A percentile compares a stretch with the other conserved stretches of the same genome.
Conservation (phyloP, 768 basidiomycete species). For the Collybia sp. region DNA sequence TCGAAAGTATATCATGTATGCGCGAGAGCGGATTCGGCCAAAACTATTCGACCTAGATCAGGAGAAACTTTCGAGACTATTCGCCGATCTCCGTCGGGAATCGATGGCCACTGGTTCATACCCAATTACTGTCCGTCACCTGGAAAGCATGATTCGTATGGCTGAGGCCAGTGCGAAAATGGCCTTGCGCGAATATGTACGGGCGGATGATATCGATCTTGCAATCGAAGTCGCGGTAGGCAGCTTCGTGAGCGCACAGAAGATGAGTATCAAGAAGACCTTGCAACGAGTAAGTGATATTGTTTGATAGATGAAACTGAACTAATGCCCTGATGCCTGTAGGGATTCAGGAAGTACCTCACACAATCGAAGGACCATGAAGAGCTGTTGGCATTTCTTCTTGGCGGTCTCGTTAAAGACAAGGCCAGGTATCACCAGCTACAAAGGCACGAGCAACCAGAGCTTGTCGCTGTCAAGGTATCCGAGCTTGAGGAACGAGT, state of each 20-base stretch:
- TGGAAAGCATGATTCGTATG: conserved; percentile 99
- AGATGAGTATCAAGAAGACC: conserved; percentile 98
- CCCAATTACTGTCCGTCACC: conserved; percentile 95
- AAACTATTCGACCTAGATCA: conserved; percentile 95
- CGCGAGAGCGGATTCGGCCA: conserved; percentile 86
- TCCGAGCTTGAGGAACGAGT: conserved; percentile 87
- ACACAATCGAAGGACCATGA: conserved; percentile 95
- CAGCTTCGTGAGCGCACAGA: conserved; percentile 95
- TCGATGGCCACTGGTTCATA: conserved; percentile 97
- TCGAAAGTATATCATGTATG: conserved; percentile 99
- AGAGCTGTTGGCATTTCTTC: conserved; percentile 89
- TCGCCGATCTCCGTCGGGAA: conserved; percentile 92
- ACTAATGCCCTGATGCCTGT: conserved; percentile 3
- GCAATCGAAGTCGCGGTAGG: conserved; percentile 95
- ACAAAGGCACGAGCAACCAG: conserved; percentile 74
- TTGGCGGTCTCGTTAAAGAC: conserved; percentile 92
- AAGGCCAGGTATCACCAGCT: conserved; percentile 81
- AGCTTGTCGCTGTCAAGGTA: conserved; percentile 68
- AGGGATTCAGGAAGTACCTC: conserved; percentile 98
- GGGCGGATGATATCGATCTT: conserved; percentile 93
- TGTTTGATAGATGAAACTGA: neutral
- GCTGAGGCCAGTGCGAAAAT: conserved; percentile 98
- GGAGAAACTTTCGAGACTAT: conserved; percentile 91
- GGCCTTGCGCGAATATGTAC: conserved; percentile 93
- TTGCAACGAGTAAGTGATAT: conserved; percentile 74